Conservation (phyloP, 371 early-diverging fungal species). For the Mortierella sp. region DNA sequence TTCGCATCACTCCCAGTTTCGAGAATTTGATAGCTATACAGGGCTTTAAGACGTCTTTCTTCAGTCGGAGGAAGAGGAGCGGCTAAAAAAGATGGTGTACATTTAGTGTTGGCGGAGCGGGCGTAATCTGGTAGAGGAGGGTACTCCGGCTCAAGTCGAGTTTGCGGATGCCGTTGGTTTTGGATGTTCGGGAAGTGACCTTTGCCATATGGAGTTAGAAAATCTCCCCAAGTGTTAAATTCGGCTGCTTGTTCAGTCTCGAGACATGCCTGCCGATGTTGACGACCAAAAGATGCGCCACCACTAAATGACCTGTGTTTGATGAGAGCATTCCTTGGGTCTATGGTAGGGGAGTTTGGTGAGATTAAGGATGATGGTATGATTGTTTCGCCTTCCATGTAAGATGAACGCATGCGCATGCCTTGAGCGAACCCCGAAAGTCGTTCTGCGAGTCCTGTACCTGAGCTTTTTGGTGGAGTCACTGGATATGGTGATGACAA, state of each 20-base stretch:
- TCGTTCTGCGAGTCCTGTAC: slow-evolving; percentile 19
- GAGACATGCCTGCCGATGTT: not conserved
- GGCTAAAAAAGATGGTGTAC: slow-evolving; percentile 26
- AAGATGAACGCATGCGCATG: slow-evolving; percentile 14
- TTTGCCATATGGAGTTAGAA: slow-evolving; percentile 22
- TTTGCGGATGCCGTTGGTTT: slow-evolving; percentile 1
- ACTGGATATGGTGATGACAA: not conserved
- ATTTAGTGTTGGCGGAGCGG: not conserved
- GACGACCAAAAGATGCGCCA: not conserved
- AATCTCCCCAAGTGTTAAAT: slow-evolving; percentile 36
- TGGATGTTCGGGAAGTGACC: slow-evolving; percentile 33
- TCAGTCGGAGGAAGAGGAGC: slow-evolving; percentile 48
- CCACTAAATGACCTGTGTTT: not conserved
- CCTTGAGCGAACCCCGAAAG: slow-evolving; percentile 28
- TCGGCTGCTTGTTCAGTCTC: not conserved
- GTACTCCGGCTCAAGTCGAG: slow-evolving; percentile 9
- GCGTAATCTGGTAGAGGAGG: slow-evolving; percentile 33
- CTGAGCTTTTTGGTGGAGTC: not conserved
- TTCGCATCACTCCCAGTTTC: slow-evolving; percentile 44
- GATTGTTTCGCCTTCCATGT: slow-evolving; percentile 6
- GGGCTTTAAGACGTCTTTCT: slow-evolving; percentile 36
- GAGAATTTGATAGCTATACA: slow-evolving; percentile 51
- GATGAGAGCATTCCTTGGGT: slow-evolving; percentile 14
- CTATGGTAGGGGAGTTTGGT: not conserved
- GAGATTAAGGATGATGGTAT: slow-evolving; percentile 3